These are phyloP conservation scores for Colletotrichum sansevieriae DNA, from an alignment of 2,329 filamentous ascomycete species.

Conservation along the genomic window DNA sequence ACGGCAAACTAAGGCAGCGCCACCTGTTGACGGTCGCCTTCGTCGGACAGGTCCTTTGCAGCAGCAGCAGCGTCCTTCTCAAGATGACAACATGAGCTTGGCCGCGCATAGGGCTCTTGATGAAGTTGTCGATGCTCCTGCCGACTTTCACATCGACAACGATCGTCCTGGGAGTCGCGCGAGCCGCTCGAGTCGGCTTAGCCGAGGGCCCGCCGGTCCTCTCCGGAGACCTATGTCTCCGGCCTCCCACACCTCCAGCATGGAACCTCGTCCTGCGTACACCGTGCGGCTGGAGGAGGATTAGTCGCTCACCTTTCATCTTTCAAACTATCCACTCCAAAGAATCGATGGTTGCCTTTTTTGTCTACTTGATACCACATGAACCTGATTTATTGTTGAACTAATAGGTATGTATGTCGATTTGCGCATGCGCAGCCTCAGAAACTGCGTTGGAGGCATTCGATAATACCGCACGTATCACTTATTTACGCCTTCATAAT, in stretches of 20 bases:
- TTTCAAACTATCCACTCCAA: background rate
- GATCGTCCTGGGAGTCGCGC: conserved; percentile 32
- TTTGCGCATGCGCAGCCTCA: background rate
- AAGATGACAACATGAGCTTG: conserved; percentile 43
- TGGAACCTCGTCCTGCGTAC: conserved; percentile 9
- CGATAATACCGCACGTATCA: too few relatives aligned
- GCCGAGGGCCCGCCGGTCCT: conserved; percentile 1
- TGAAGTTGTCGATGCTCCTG: conserved; percentile 10
- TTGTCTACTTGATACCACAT: conserved; percentile 6
- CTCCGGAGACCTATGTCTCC: conserved; percentile 2
- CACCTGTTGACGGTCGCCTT: conserved; percentile 44
- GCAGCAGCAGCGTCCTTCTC: conserved; percentile 20
- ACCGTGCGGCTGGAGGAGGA: conserved; percentile 36
- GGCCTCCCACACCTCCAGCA: background rate
- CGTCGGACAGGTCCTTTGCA: conserved; percentile 22
- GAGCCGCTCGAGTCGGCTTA: conserved; percentile 31
- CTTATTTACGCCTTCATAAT: background rate
- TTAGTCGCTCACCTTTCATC: background rate
- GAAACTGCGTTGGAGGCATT: background rate
- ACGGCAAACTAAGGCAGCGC: conserved; percentile 43
- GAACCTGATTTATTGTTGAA: background rate
- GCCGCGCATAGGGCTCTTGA: conserved; percentile 35
- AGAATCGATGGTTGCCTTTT: too few relatives aligned
- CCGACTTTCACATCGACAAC: conserved; percentile 8
- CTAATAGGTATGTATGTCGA: background rate